Base-by-base conservation (phyloP, 371 early-diverging fungal species). In the Mortierella sp. region DNA sequence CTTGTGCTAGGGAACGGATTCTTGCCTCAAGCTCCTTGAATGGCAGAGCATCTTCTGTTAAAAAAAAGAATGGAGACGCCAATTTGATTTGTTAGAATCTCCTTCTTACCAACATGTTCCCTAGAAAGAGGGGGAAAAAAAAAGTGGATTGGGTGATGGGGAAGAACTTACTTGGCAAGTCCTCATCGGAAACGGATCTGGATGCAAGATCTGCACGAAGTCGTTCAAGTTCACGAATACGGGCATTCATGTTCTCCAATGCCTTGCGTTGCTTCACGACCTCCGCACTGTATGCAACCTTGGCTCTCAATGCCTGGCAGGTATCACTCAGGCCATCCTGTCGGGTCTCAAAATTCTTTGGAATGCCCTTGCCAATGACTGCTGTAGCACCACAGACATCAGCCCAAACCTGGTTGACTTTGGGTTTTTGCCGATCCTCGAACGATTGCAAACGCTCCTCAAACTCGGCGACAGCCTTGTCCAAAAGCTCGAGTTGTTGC, bases 241-340 rank as follows among this genome's bases (percentile, higher is more conserved):
- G 54, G 8, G 28, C 18, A 28, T 62, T 45, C 48, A 76, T 66
- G 6, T 9, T 54, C 6, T 65, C 67, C 18, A 76, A 39, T 7
- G 54, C 48, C 62, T 66, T 69, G 66, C 66, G 70, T 27, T 76
- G 78, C 26, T 53, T 55, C 31, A 76, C 60, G 14, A 76, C 70
- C 6, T 66, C 70, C 14, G 51, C 62, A 19, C 59, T 53, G 43
- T 69, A 66, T 6, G 66, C 60, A 46, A 76, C 54, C 60, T 49
- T 61, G 16, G 58, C 26, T 13, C 56, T 45, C 19, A 76, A 46
- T 14, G 13, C 39, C 28, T 43, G 67, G 41, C 57, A 58, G n/a
- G 65, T 52, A 4, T 46, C 43, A 0, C 28, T 59, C 6, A 68
- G 56, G 0, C 24, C 21, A 8, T 24, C n/a, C 34, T 74, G 74